These are phyloP conservation scores for Coccomyxa subellipsoidea DNA, from an alignment of 163 green algal genomes.

Conservation along the genomic window DNA sequence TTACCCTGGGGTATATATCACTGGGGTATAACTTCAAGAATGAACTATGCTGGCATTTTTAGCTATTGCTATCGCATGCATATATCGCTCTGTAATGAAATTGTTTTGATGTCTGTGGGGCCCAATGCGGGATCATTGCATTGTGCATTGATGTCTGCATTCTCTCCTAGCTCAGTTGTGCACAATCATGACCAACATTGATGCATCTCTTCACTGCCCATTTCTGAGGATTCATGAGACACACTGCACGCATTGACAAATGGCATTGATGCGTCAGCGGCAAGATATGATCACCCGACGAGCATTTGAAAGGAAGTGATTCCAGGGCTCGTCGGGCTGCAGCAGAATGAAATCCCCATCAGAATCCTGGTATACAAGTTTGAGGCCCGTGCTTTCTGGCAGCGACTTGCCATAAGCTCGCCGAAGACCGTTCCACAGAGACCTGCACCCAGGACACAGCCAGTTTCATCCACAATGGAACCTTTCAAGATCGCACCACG, in stretches of 20 bases:
- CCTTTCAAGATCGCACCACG: too few relatives aligned
- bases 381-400: neutral
- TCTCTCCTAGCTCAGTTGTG: too few relatives aligned
- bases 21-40: too few relatives aligned
- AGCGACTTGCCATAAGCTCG: neutral
- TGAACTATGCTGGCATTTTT: too few relatives aligned
- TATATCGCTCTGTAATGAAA: too few relatives aligned
- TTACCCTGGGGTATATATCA: too few relatives aligned
- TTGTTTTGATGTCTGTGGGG: too few relatives aligned
- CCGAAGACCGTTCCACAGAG: neutral
- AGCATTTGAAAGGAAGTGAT: neutral
- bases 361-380: neutral
- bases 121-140: too few relatives aligned
- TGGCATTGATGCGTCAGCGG: neutral
- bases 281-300: neutral
- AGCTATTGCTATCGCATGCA: too few relatives aligned
- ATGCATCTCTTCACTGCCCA: neutral
- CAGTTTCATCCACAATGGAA: too few relatives aligned
- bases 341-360: neutral
- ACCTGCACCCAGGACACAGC: slow-evolving; percentile 2
- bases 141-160: too few relatives aligned
- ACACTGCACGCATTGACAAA: neutral
- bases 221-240: too few relatives aligned
- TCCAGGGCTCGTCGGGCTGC: slow-evolving; percentile 5
- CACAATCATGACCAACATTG: neutral